phyloP scores from a whole-genome alignment of 345 rosid species.

The Eutrema heterophyllum region DNA sequence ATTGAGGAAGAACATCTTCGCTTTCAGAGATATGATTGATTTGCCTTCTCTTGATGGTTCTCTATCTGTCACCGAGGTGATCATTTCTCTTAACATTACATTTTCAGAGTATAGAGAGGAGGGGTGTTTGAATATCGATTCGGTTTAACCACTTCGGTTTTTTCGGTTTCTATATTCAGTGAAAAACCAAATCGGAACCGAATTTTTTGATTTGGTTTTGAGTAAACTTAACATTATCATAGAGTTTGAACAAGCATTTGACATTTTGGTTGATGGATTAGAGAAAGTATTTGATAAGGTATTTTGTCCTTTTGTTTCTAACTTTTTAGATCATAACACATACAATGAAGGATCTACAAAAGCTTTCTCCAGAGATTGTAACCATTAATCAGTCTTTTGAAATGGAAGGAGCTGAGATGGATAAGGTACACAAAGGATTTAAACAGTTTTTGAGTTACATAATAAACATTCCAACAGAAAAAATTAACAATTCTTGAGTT shows the following conservation, averaged over 20 bases:
- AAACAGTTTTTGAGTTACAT: not conserved
- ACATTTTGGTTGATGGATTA: too few relatives aligned
- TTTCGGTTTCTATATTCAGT: too few relatives aligned
- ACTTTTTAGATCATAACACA: constrained; percentile 44
- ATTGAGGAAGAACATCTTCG: constrained; percentile 54
- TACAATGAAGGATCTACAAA: constrained; percentile 66
- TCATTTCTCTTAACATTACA: not conserved
- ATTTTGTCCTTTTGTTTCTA: not conserved
- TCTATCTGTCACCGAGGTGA: constrained; percentile 47
- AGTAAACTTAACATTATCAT: too few relatives aligned
- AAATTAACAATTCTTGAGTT: not conserved
- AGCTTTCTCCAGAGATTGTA: constrained; percentile 56
- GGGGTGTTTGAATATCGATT: too few relatives aligned
- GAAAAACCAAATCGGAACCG: too few relatives aligned
- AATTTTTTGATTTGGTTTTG: too few relatives aligned
- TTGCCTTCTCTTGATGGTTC: constrained; percentile 56
- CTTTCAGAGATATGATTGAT: constrained; percentile 67
- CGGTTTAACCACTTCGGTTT: too few relatives aligned
- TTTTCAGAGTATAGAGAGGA: not conserved
- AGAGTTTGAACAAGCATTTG: not conserved
- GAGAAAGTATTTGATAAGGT: too few relatives aligned
- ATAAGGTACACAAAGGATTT: constrained; percentile 31
- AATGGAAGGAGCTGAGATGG: constrained; percentile 41
- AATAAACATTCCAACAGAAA: not conserved
- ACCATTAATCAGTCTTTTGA: constrained; percentile 37